Evolutionary conservation across 2,329 filamentous ascomycete species (phyloP), one percentile per base, ranked within the genome.

Genomic region (Exophiala spinifera): DNA sequence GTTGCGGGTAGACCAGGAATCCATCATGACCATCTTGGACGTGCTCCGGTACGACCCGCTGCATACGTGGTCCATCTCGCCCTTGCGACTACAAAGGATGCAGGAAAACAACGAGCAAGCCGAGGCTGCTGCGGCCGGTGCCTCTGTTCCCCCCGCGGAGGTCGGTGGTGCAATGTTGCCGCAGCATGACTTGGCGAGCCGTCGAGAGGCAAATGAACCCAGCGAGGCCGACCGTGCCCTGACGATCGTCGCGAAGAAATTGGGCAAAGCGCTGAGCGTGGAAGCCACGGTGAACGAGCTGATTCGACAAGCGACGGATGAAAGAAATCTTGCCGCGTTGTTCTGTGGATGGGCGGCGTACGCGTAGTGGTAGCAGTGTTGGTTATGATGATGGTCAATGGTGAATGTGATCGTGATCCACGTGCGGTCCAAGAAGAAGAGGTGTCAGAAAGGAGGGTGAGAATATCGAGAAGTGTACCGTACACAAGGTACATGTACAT

Each of bases 21-120:
- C 88, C 42, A 99, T 99, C 74, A 97, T 96, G 91, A 97, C 94
- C 0, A 91, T 99, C 49, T 83, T 99, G 17, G 95, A 99, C 67
- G 95, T 99, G 19, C 76, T 99, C 55, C 87, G 95, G n/a, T 97
- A 96, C 72, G 94, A 99, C 77, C 95, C 94, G 1, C 75, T 99
- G 57, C 95, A 97, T 70, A 94, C 85, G 57, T 99, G 94, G 94
- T 92, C 89, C 33, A 85, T 96, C 52, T 94, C 89, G 10, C 83
- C 84, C 0, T 70, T 85, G 14, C 79, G 84, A 46, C 79, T 84
- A 52, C 84, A 82, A 68, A 78, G 79, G 51, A 86, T 87, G 79
- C 84, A 87, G 65, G 82, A 86, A 36, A 70, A 72, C 14, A 57
- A 63, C 15, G 67, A 80, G 2, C 77, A 75, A 23, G 70, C 69